Evolutionary conservation across 192 early-diverging fungal genomes (phyloP).

Genomic region (Piromyces sp.): DNA sequence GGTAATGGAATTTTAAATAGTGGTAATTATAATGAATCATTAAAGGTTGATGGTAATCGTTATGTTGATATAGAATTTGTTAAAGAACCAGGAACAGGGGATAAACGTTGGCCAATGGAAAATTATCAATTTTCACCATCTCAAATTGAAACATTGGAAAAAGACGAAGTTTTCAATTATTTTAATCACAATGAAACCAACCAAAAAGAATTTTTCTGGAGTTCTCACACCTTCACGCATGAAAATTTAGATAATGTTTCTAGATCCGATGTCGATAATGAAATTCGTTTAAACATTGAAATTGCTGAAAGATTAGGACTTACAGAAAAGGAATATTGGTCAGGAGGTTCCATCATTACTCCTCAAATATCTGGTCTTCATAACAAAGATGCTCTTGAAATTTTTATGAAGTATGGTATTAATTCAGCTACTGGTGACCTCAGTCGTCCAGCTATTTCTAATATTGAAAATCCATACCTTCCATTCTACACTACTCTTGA

Average conservation of each 20-base stretch:
- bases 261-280: too few relatives aligned
- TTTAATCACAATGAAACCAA: conserved; percentile 1
- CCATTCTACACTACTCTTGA: too few relatives aligned
- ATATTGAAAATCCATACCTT: too few relatives aligned
- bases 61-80: conserved; percentile 6
- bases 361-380: neutral
- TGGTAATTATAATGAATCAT: neutral
- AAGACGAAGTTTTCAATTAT: conserved; percentile 11
- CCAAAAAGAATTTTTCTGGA: neutral
- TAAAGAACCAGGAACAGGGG: conserved; percentile 17
- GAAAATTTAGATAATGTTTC: too few relatives aligned
- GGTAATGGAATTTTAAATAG: conserved; percentile 16
- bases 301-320: conserved; percentile 10
- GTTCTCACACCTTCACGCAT: too few relatives aligned
- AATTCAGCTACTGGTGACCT: too few relatives aligned
- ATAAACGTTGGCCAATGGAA: conserved; percentile 11
- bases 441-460: too few relatives aligned
- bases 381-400: too few relatives aligned
- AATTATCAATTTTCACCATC: neutral
- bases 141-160: neutral
- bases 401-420: too few relatives aligned
- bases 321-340: neutral
- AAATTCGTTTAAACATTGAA: too few relatives aligned
- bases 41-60: conserved; percentile 10
- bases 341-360: conserved; percentile 15